Percentiles rank a stretch among this genome's conserved stretches.
Evolutionary conservation across 1,284 basidiomycete genomes (phyloP).

Genomic region (Cystobasidium pallidum): DNA sequence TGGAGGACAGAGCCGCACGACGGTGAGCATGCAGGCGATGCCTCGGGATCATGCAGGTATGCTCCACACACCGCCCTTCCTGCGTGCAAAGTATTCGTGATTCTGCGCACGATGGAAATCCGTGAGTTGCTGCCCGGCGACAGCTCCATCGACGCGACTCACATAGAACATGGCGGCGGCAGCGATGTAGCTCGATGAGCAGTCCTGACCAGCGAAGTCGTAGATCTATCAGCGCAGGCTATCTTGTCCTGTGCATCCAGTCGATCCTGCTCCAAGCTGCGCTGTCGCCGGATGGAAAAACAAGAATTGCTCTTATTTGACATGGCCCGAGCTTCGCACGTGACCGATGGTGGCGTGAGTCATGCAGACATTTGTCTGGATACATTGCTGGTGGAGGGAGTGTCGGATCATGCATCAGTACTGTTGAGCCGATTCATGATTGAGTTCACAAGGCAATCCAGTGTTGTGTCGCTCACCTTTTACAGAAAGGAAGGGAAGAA

Average conservation of each 20-base stretch:
- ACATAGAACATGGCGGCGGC: conserved; percentile 24
- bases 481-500: too few species aligned
- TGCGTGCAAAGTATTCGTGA: conserved; percentile 29
- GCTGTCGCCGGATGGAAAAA: neutral
- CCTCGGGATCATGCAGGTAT: too few species aligned
- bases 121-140: neutral
- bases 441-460: too few species aligned
- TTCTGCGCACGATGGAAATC: conserved; percentile 6
- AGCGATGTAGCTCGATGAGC: neutral
- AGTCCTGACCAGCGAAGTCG: neutral
- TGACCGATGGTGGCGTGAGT: neutral
- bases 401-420: neutral
- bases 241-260: neutral
- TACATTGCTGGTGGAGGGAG: neutral
- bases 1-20: conserved; percentile 3
- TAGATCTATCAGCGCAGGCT: neutral
- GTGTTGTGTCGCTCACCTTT: too few species aligned
- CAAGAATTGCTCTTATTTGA: neutral
- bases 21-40: too few species aligned
- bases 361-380: neutral
- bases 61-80: conserved; percentile 25
- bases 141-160: conserved; percentile 15
- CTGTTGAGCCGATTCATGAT: too few species aligned
- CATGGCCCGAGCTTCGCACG: conserved; percentile 5
- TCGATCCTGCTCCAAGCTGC: conserved; percentile 3